Evolutionary conservation across 208 protist species (phyloP), one percentile per base, ranked within the genome.

Genomic region (Leishmania gerbilli): DNA sequence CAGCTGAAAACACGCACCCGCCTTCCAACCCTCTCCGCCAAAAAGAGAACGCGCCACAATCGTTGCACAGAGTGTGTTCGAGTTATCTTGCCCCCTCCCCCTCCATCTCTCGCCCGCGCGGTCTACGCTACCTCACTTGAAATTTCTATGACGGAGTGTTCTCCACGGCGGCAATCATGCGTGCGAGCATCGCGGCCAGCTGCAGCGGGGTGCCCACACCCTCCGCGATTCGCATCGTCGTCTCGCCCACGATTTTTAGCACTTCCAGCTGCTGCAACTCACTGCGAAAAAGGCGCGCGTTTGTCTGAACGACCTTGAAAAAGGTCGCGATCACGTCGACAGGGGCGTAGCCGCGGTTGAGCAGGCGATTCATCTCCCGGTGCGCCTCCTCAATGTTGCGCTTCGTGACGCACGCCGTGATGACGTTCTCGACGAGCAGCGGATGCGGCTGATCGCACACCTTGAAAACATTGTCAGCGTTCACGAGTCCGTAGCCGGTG

Each of bases 361-460:
- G 79, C 60, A 98, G 81, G 11, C 88, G 88, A 65, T 93, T 81
- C 90, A 99, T 81, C 74, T 94, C 88, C 82, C 94, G 93, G 71
- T 99, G 92, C 17, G 89, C 86, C 27, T 89, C 86, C 49, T 87
- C 78, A 1, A 98, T 89, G 37, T 99, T 87, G 9, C 95, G 81
- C 34, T 95, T 93, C 45, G 84, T 81, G 2, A 96, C 21, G 82
- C 97, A 99, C 11, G 89, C 87, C 3, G 80, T 74, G 34, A 99
- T 80, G n/a, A 99, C 96, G 55, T 86, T 87, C 69, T 99, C 91
- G 3, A 99, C 90, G 17, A 99, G 79, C 13, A 97, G 78, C 15
- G 99, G 99, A 78, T 99, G 99, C 1, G 99, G 99, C 83, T 99
- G 98, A 80, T 99, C 99, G 86, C 98, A 99, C 69, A 99, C 99